These are phyloP conservation scores for Trypanosoma boissoni DNA, from an alignment of 208 protist genomes.

Conservation along the genomic window DNA sequence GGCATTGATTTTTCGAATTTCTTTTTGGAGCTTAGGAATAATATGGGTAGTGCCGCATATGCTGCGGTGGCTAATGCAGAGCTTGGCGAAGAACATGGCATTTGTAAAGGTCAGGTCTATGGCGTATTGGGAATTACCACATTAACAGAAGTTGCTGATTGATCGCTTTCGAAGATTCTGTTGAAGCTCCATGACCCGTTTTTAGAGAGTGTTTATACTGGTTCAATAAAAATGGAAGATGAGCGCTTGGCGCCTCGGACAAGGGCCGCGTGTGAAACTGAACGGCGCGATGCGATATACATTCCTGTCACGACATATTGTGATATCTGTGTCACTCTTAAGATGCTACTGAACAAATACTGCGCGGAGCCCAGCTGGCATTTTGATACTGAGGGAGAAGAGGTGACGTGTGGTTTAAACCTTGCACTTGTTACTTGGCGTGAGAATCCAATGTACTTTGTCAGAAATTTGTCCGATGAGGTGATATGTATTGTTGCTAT, in stretches of 20 bases:
- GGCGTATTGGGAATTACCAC: conserved; percentile 49
- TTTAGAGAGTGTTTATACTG: conserved; percentile 45
- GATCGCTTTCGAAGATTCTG: conserved; percentile 36
- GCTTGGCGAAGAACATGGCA: conserved; percentile 36
- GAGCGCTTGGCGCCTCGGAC: conserved; percentile 43
- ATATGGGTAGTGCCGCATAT: conserved; percentile 54
- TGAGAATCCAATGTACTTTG: conserved; percentile 58
- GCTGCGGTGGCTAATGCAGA: conserved; percentile 48
- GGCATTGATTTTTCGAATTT: conserved; percentile 35
- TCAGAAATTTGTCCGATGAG: conserved; percentile 37
- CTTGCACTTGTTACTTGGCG: conserved; percentile 51
- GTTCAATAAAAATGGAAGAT: conserved; percentile 66
- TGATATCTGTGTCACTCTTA: conserved; percentile 44
- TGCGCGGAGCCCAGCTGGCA: conserved; percentile 25
- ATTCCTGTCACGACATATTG: conserved; percentile 56
- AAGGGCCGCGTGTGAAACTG: conserved; percentile 24
- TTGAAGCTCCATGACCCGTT: conserved; percentile 80
- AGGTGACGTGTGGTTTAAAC: conserved; percentile 48
- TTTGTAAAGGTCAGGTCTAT: conserved; percentile 60
- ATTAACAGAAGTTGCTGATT: not conserved
- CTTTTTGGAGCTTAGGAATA: conserved; percentile 66
- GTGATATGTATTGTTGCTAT: conserved; percentile 70
- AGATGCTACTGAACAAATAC: conserved; percentile 38
- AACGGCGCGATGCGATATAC: conserved; percentile 49
- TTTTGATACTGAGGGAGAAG: conserved; percentile 49